Conservation (phyloP, 148 eudicot genomes). For the Silene uniflora region DNA sequence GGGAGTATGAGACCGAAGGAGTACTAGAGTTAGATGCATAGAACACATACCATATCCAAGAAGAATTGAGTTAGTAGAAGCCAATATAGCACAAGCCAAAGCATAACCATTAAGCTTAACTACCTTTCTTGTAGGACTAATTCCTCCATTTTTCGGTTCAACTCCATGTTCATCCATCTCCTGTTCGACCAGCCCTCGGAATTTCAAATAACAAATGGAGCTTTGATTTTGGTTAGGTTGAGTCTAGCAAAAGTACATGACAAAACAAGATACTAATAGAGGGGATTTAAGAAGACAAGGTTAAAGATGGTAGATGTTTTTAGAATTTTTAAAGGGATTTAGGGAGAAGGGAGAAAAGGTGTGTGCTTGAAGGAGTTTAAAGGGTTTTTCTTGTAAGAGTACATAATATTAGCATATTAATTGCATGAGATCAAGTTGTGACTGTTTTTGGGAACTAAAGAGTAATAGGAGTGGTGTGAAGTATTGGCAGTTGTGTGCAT, state of each 20-base stretch:
- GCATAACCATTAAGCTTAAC: conserved; percentile 52
- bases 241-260: conserved; percentile 6
- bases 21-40: neutral
- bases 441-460: neutral
- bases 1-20: no score
- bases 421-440: conserved; percentile 15
- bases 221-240: conserved; percentile 3
- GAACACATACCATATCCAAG: conserved; percentile 64
- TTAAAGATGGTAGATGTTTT: neutral
- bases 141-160: conserved; percentile 14
- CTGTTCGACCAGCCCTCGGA: neutral
- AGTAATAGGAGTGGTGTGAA: neutral
- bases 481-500: conserved; percentile 5
- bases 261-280: conserved; percentile 7
- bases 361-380: conserved; percentile 13
- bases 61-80: conserved; percentile 78
- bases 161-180: conserved; percentile 29
- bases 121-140: conserved; percentile 8
- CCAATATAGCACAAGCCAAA: conserved; percentile 64
- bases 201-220: neutral
- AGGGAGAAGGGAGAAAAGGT: conserved; percentile 24
- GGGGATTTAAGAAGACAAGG: neutral
- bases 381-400: neutral
- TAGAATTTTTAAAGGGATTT: neutral
- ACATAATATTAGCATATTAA: conserved; percentile 6